A percentile compares a stretch with the other conserved stretches of the same genome.
These are phyloP conservation scores for Saksenaea oblongispora DNA, from an alignment of 371 early-diverging fungal genomes.

Conservation along the genomic window DNA sequence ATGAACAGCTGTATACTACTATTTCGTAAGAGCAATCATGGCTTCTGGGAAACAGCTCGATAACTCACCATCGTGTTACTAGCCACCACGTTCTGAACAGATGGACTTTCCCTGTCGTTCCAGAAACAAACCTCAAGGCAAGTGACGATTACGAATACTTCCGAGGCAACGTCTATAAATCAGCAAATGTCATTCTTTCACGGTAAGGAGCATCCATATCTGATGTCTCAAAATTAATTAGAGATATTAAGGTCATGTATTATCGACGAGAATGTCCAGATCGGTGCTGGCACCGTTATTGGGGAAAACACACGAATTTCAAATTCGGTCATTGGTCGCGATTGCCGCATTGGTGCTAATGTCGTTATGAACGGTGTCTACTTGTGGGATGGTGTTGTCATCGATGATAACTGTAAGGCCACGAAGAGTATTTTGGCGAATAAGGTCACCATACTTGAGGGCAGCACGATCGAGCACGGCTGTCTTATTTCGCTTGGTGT, in stretches of 20 bases:
- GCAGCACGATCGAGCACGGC: slow-evolving; percentile 67
- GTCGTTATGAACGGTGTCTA: slow-evolving; percentile 81
- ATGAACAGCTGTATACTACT: slow-evolving; percentile 82
- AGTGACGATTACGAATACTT: slow-evolving; percentile 71
- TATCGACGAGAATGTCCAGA: slow-evolving; percentile 80
- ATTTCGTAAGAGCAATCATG: slow-evolving; percentile 50
- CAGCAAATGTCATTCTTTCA: slow-evolving; percentile 71
- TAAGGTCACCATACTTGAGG: slow-evolving; percentile 64
- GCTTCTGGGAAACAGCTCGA: background rate
- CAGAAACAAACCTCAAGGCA: slow-evolving; percentile 79
- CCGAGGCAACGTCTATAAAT: slow-evolving; percentile 87
- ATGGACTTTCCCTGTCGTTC: slow-evolving; percentile 93
- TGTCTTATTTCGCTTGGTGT: slow-evolving; percentile 72
- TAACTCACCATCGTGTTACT: background rate
- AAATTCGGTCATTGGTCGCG: slow-evolving; percentile 82
- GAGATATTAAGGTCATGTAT: slow-evolving; percentile 58
- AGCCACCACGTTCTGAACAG: slow-evolving; percentile 87
- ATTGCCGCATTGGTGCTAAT: slow-evolving; percentile 76
- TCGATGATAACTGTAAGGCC: slow-evolving; percentile 69
- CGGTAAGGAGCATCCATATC: slow-evolving; percentile 19
- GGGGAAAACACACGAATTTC: slow-evolving; percentile 73
- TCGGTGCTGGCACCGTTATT: slow-evolving; percentile 78
- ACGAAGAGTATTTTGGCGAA: slow-evolving; percentile 76
- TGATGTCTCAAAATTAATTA: background rate
- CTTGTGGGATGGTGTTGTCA: slow-evolving; percentile 78